Evolutionary conservation across 306 rosid species (phyloP), one percentile per base, ranked within the genome.

Genomic region (Inga leiocalycina): DNA sequence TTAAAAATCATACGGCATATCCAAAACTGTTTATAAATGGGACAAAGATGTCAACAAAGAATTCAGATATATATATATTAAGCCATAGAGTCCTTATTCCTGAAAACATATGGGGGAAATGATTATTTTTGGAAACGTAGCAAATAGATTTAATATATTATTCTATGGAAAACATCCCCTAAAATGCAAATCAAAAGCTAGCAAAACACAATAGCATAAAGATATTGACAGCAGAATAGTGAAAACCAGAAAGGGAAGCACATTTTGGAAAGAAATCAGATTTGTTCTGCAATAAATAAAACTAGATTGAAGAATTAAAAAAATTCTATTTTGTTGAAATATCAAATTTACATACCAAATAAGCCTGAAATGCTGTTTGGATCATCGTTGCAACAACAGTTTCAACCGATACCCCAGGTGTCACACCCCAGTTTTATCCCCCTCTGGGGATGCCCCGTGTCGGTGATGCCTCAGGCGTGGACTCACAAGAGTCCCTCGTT

Each of bases 291-390:
- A 49, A 49, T 49, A 49, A 49, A 49, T 14, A 13, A 49, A 3
- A 49, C 41, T 20, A 64, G 75, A 43, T 62, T 66, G 62, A 64
- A 83, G 2, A 20, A 39, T 80, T 62, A 39, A 79, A 41, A 49
- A 59, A 83, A 27, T 32, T 75, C 69, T 8, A 75, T 17, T 37
- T 39, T 8, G 24, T 75, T 84, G 39, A 84, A 54, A 64, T 45
- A 66, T 51, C 24, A 78, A 85, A 54, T 76, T 24, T 74, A 65
- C 87, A 45, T 78, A 96, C 99, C 88, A 77, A 65, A 82, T 94
- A 88, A 59, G 95, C 99, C 10, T 97, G 98, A 80, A 94, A 92
- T 78, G 94, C 95, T 22, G 97, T 92, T 76, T 96, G 99, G 86
- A 96, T 96, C 85, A 86, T 89, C 80, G 85, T 94, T 74, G 99